phyloP scores from a whole-genome alignment of 108 stramenopile genomes.

The Cafeteria roenbergensis region DNA sequence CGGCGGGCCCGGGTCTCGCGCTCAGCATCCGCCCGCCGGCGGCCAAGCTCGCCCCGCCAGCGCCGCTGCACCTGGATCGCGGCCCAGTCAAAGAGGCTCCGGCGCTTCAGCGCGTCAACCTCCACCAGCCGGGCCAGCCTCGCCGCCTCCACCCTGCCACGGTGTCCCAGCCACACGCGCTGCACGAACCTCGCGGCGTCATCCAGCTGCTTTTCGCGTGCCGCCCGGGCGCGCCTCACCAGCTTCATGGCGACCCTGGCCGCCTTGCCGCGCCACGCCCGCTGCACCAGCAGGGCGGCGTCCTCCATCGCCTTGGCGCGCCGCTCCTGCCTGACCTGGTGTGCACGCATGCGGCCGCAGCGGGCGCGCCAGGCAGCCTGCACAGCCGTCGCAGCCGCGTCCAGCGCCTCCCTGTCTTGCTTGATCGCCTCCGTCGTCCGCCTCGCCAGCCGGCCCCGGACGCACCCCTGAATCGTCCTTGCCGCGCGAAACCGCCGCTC shows the following conservation, averaged over 20 bases:
- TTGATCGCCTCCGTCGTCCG: background rate
- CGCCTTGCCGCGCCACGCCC: slow-evolving; percentile 11
- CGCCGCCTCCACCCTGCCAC: slow-evolving; percentile 25
- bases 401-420: background rate
- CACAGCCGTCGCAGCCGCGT: slow-evolving; percentile 5
- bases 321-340: slow-evolving; percentile 10
- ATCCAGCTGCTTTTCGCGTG: background rate
- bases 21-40: slow-evolving; percentile 13
- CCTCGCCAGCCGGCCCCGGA: slow-evolving; percentile 13
- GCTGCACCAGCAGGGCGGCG: slow-evolving; percentile 18
- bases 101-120: slow-evolving; percentile 11
- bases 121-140: slow-evolving; percentile 16
- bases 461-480: slow-evolving; percentile 7
- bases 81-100: slow-evolving; percentile 22
- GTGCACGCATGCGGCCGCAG: slow-evolving; percentile 16
- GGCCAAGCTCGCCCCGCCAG: slow-evolving; percentile 38
- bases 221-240: slow-evolving; percentile 7
- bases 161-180: slow-evolving; percentile 28
- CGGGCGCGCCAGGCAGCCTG: slow-evolving; percentile 25
- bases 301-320: background rate
- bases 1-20: slow-evolving; percentile 28
- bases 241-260: slow-evolving; percentile 2
- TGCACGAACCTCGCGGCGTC: slow-evolving; percentile 29
- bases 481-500: background rate
- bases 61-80: slow-evolving; percentile 27